Percentiles rank a stretch among this genome's conserved stretches.
Conservation (phyloP, 176 grass and related monocot genomes). For the Phragmites australis region DNA sequence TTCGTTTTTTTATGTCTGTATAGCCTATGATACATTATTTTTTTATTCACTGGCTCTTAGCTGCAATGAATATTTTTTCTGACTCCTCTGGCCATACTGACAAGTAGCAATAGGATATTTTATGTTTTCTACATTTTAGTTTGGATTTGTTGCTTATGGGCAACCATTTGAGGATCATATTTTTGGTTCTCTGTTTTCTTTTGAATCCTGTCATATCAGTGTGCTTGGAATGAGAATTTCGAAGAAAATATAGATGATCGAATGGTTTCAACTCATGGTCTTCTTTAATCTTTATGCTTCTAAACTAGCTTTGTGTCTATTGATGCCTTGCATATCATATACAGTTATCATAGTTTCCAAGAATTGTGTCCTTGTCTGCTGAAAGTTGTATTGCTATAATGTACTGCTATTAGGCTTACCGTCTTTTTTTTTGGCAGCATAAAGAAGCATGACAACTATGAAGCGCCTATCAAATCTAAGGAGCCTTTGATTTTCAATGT, state of each 20-base stretch:
- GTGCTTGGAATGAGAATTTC: not conserved
- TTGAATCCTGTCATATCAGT: constrained; percentile 22
- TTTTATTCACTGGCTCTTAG: not conserved
- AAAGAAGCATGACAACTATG: constrained; percentile 90
- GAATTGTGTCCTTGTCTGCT: not conserved
- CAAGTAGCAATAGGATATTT: not conserved
- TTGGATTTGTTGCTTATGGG: not conserved
- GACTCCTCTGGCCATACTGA: not conserved
- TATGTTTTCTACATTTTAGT: not conserved
- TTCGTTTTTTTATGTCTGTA: not conserved
- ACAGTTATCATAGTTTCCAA: not conserved
- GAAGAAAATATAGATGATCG: not conserved
- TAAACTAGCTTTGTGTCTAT: constrained; percentile 10
- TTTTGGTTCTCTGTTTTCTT: constrained; percentile 6
- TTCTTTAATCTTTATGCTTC: not conserved
- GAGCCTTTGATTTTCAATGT: constrained; percentile 82
- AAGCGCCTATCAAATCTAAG: constrained; percentile 90
- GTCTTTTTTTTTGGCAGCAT: constrained; percentile 56
- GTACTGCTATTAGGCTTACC: constrained; percentile 6
- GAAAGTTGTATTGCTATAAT: constrained; percentile 17
- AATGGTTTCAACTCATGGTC: not conserved
- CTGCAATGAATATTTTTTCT: not conserved
- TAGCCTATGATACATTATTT: not conserved
- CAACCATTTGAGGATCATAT: not conserved
- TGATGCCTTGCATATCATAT: not conserved